These are phyloP conservation scores for Cyberlindnera maclurae DNA, from an alignment of 805 yeast genomes.

Conservation along the genomic window DNA sequence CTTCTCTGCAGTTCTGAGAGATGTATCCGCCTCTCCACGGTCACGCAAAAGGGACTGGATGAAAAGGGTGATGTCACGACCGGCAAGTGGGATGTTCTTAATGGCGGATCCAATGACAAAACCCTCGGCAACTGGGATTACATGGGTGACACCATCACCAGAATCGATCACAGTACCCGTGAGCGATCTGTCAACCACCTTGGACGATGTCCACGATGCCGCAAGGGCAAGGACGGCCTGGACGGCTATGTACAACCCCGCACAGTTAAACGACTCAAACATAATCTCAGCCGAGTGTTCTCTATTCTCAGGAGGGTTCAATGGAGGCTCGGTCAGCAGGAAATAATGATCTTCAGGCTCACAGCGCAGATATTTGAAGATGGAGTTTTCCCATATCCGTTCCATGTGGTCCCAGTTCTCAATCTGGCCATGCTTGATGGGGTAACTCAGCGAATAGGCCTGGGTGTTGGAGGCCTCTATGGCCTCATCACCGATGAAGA, in stretches of 20 bases:
- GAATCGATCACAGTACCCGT: conserved; percentile 98
- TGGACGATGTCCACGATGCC: conserved; percentile 97
- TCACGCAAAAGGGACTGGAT: conserved; percentile 92
- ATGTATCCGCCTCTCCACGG: conserved; percentile 92
- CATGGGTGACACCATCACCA: conserved; percentile 99
- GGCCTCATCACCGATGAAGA: conserved; percentile 95
- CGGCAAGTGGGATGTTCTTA: conserved; percentile 96
- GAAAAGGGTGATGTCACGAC: conserved; percentile 92
- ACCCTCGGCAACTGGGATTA: conserved; percentile 98
- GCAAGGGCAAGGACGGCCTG: conserved; percentile 98
- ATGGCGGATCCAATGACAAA: conserved; percentile 97
- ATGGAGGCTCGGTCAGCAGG: conserved; percentile 93
- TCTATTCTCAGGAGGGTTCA: conserved; percentile 99
- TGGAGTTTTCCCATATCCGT: conserved; percentile 96
- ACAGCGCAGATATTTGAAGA: conserved; percentile 91
- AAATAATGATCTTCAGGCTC: conserved; percentile 99
- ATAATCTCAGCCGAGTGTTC: conserved; percentile 98
- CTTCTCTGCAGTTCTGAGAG: conserved; percentile 91
- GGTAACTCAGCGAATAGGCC: conserved; percentile 79
- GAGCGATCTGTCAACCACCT: conserved; percentile 88
- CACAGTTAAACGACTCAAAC: conserved; percentile 98
- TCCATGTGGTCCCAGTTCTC: conserved; percentile 99
- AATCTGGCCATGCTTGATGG: conserved; percentile 95
- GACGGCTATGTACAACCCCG: conserved; percentile 96
- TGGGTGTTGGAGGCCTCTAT: conserved; percentile 87